Percentiles rank a stretch among this genome's conserved stretches.
These are phyloP conservation scores for Alternaria sp. DNA, from an alignment of 2,329 filamentous ascomycete genomes.

Conservation along the genomic window DNA sequence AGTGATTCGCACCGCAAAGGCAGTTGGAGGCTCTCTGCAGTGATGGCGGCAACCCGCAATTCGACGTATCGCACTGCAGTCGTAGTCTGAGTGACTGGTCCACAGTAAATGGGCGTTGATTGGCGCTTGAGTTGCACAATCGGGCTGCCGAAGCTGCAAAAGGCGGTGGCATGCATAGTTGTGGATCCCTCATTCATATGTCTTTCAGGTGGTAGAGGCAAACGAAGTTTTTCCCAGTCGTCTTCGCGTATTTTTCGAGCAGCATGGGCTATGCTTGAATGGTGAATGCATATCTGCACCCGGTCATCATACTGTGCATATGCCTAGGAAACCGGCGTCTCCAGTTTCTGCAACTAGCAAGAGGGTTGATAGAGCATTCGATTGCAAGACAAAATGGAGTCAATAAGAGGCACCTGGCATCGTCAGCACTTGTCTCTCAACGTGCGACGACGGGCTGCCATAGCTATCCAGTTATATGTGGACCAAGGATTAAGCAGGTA, in stretches of 20 bases:
- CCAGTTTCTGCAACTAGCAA: not conserved
- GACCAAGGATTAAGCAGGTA: slow-evolving; percentile 18
- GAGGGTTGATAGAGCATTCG: not conserved
- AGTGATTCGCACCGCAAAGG: slow-evolving; percentile 28
- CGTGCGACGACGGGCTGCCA: slow-evolving; percentile 19
- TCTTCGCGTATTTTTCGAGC: slow-evolving; percentile 18
- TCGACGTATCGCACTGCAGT: slow-evolving; percentile 45
- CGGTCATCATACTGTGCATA: slow-evolving; percentile 10
- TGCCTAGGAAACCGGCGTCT: slow-evolving; percentile 5
- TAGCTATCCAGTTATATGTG: slow-evolving; percentile 27
- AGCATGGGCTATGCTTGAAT: slow-evolving; percentile 25
- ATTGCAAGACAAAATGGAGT: slow-evolving; percentile 11
- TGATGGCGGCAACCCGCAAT: slow-evolving; percentile 38
- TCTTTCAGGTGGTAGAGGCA: slow-evolving; percentile 30
- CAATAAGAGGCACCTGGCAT: slow-evolving; percentile 6
- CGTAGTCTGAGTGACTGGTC: slow-evolving; percentile 32
- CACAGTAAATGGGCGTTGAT: slow-evolving; percentile 29
- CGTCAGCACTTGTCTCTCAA: slow-evolving; percentile 18
- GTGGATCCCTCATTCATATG: slow-evolving; percentile 41
- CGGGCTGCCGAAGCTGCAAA: slow-evolving; percentile 31
- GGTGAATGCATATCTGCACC: slow-evolving; percentile 11
- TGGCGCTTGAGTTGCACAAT: slow-evolving; percentile 39
- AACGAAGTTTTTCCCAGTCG: slow-evolving; percentile 26
- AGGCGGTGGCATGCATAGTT: slow-evolving; percentile 45
- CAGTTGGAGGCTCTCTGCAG: slow-evolving; percentile 40